These are phyloP conservation scores for Stramenopiles sp. DNA, from an alignment of 352 stramenopile species.

Conservation along the genomic window DNA sequence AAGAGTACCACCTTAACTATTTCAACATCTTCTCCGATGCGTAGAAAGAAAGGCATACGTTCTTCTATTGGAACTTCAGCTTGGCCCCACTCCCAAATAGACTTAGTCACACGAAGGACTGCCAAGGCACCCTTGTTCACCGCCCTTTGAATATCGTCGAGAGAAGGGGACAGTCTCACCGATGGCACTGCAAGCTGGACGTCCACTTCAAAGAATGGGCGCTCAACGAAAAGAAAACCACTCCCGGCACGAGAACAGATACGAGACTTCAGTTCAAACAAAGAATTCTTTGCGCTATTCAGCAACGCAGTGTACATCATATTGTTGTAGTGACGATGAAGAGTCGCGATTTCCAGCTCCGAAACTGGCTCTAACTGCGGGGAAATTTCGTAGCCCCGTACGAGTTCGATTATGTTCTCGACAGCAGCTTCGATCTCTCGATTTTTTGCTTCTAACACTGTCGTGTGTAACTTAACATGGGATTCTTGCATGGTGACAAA, in stretches of 20 bases:
- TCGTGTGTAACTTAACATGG: constrained; percentile 69
- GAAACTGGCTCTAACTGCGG: constrained; percentile 77
- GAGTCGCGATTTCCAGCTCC: constrained; percentile 75
- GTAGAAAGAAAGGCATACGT: constrained; percentile 79
- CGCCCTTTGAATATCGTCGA: constrained; percentile 90
- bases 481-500: constrained; percentile 89
- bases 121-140: constrained; percentile 91
- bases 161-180: constrained; percentile 75
- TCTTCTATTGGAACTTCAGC: constrained; percentile 38
- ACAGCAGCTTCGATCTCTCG: constrained; percentile 96
- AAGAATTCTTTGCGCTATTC: constrained; percentile 89
- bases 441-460: constrained; percentile 82
- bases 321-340: constrained; percentile 96
- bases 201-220: constrained; percentile 93
- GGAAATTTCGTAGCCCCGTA: constrained; percentile 77
- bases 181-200: constrained; percentile 78
- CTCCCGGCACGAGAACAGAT: constrained; percentile 64
- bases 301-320: constrained; percentile 89
- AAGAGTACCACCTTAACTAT: constrained; percentile 89
- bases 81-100: constrained; percentile 78
- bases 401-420: constrained; percentile 86
- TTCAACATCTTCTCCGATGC: constrained; percentile 95
- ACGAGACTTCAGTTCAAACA: constrained; percentile 93
- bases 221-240: constrained; percentile 67
- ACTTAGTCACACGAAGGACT: constrained; percentile 86